Conservation (phyloP, 2,329 filamentous ascomycete genomes). For the Fusarium cicatricum region DNA sequence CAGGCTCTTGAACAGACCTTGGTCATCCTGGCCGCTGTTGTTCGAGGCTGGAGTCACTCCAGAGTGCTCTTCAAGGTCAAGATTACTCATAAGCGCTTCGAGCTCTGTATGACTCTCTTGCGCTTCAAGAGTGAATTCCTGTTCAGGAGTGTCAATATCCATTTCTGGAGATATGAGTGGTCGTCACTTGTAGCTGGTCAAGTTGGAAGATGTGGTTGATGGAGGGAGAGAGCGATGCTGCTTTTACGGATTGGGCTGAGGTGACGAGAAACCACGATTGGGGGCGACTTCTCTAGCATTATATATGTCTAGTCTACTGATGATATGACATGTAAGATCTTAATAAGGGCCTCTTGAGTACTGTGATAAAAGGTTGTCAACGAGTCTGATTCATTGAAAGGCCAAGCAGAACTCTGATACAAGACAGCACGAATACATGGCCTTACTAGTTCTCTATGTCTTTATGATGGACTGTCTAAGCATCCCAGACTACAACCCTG, state of each 20-base stretch:
- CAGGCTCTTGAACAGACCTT: no score
- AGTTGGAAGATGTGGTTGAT: background rate
- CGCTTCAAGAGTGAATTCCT: background rate
- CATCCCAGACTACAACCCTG: conserved; percentile 80
- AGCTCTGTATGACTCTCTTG: background rate
- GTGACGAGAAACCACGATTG: no score
- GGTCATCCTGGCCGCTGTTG: no score
- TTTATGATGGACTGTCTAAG: conserved; percentile 51
- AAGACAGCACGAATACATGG: background rate
- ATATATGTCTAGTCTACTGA: background rate
- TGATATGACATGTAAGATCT: background rate
- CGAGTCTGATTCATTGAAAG: background rate
- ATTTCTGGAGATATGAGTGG: background rate
- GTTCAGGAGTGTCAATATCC: background rate
- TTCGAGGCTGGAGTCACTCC: no score
- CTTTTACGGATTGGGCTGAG: background rate
- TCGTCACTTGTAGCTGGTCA: conserved; percentile 6
- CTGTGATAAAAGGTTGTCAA: background rate
- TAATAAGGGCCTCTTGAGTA: background rate
- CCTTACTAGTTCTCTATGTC: background rate
- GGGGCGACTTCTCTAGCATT: background rate
- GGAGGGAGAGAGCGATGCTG: background rate
- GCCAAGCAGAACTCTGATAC: background rate
- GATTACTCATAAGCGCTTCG: no score
- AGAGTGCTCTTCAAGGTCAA: no score